A percentile compares a stretch with the other conserved stretches of the same genome.
Evolutionary conservation across 176 grass and related monocot genomes (phyloP).

Genomic region (Saccharum officinarum): DNA sequence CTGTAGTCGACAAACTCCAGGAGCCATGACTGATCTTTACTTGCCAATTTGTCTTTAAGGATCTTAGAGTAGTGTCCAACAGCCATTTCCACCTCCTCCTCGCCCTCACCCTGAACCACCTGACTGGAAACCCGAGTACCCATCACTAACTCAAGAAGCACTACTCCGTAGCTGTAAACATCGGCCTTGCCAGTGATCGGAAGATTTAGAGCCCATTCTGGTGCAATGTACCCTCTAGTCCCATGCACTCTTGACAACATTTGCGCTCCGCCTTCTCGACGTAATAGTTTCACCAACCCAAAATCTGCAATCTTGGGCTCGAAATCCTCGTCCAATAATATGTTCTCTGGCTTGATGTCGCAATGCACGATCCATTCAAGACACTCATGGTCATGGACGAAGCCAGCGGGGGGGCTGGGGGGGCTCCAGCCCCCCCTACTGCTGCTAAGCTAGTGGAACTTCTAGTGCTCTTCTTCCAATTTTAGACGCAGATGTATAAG

Average conservation of each 20-base stretch:
- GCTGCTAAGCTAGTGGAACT: no score
- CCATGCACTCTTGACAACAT: slow-evolving; percentile 48
- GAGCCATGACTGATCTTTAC: slow-evolving; percentile 35
- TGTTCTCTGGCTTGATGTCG: no score
- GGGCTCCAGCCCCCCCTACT: no score
- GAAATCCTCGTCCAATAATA: no score
- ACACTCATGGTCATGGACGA: no score
- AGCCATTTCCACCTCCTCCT: slow-evolving; percentile 28
- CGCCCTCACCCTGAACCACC: neutral
- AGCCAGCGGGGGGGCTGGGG: no score
- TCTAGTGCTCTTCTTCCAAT: no score
- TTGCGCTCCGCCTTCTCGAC: neutral
- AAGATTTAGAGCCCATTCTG: slow-evolving; percentile 61
- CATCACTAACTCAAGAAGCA: slow-evolving; percentile 49
- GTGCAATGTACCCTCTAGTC: slow-evolving; percentile 71
- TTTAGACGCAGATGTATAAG: no score
- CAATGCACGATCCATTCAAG: no score
- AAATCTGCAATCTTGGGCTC: slow-evolving; percentile 42
- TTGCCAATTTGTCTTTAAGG: slow-evolving; percentile 41
- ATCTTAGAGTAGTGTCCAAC: neutral
- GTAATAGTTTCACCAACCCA: slow-evolving; percentile 49
- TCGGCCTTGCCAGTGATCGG: slow-evolving; percentile 52
- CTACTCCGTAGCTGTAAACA: slow-evolving; percentile 59
- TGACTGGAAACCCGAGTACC: slow-evolving; percentile 31
- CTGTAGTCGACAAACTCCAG: slow-evolving; percentile 43